Evolutionary conservation across 257 asterid species (phyloP).

Genomic region (Capsicum rhomboideum): DNA sequence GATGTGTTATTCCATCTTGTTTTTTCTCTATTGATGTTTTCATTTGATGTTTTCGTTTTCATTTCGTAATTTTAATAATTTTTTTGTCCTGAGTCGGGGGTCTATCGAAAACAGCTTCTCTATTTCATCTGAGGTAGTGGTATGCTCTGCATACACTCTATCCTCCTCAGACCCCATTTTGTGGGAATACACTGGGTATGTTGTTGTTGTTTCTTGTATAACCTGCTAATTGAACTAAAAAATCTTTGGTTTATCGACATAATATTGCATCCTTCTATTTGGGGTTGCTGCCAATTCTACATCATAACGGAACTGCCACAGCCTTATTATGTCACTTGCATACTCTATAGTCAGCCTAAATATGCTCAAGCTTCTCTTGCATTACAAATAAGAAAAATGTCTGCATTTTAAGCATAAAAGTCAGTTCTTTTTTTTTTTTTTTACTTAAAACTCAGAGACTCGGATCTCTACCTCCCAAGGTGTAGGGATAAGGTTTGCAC

Average conservation of each 20-base stretch:
- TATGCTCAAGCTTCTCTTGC: neutral
- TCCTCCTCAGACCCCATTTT: too few species aligned
- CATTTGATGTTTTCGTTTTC: too few species aligned
- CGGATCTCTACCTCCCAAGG: too few species aligned
- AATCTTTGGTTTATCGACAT: neutral
- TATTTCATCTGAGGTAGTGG: too few species aligned
- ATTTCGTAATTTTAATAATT: too few species aligned
- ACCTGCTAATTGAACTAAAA: neutral
- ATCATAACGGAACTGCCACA: neutral
- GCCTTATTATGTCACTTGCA: neutral
- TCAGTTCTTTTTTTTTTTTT: neutral
- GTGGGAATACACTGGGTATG: too few species aligned
- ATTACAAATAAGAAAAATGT: neutral
- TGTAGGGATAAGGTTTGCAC: neutral
- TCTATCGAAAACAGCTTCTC: too few species aligned
- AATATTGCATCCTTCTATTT: neutral
- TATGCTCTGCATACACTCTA: too few species aligned
- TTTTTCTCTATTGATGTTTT: too few species aligned
- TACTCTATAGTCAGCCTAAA: neutral
- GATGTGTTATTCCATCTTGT: too few species aligned
- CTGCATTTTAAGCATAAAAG: neutral
- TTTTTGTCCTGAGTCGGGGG: too few species aligned
- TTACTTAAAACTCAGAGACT: neutral
- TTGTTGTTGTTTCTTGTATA: neutral
- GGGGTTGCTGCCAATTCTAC: neutral